These are phyloP conservation scores for Xylaria sp. DNA, from an alignment of 495 filamentous ascomycete genomes.

Conservation along the genomic window DNA sequence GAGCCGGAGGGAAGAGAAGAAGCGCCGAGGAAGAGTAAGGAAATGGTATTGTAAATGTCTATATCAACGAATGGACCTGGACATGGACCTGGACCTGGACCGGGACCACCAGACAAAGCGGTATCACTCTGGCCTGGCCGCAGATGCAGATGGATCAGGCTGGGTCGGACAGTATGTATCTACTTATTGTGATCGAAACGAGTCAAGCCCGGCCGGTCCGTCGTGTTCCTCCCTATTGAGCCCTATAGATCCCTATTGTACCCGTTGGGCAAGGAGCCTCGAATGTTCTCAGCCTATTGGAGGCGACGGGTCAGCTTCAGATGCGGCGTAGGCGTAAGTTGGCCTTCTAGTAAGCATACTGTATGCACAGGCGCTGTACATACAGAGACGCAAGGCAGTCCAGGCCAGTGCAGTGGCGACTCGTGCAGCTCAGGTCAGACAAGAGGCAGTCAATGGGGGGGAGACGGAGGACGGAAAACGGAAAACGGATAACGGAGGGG, in stretches of 20 bases:
- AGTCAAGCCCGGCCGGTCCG: slow-evolving; percentile 10
- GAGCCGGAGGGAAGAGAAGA: background rate
- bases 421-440: too few species aligned
- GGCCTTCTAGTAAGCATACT: background rate
- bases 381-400: too few species aligned
- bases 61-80: background rate
- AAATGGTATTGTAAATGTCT: background rate
- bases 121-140: slow-evolving; percentile 3
- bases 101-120: background rate
- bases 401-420: too few species aligned
- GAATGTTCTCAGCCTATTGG: slow-evolving; percentile 16
- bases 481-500: background rate
- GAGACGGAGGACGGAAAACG: too few species aligned
- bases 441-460: background rate
- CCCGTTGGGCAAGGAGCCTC: background rate
- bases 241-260: too few species aligned
- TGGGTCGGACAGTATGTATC: background rate
- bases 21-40: background rate
- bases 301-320: slow-evolving; percentile 11
- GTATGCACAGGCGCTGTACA: background rate
- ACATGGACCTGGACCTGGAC: too few species aligned
- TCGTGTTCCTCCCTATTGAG: background rate
- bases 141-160: background rate
- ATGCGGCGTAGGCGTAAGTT: slow-evolving; percentile 14
- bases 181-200: background rate